Percentiles rank a stretch among this genome's conserved stretches.
These are phyloP conservation scores for Blastocystis sp. DNA, from an alignment of 352 stramenopile species.

Conservation along the genomic window DNA sequence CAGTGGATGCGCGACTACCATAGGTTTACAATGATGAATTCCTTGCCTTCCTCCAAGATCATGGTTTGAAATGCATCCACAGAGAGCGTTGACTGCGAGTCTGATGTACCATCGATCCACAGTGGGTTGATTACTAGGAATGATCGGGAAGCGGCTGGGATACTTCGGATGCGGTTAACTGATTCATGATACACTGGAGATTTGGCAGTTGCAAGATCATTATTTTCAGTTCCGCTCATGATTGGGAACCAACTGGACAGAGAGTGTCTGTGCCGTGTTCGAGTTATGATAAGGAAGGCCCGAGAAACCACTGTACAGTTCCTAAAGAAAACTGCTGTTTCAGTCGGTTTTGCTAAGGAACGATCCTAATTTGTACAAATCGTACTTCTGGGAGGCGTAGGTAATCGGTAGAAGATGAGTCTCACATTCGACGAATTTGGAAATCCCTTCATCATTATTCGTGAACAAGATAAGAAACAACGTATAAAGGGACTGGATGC, in stretches of 20 bases:
- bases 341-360: not conserved
- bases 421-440: conserved; percentile 88
- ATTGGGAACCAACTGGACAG: no score
- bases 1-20: not conserved
- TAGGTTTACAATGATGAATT: conserved; percentile 15
- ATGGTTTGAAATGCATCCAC: not conserved
- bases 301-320: not conserved
- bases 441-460: conserved; percentile 96
- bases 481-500: conserved; percentile 94
- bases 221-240: no score
- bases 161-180: not conserved
- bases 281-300: no score
- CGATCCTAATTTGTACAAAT: not conserved
- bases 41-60: not conserved
- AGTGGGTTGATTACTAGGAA: not conserved
- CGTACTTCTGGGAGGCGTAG: not conserved
- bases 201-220: no score
- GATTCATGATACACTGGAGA: not conserved
- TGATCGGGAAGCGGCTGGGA: not conserved
- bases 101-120: not conserved
- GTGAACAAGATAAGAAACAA: conserved; percentile 92
- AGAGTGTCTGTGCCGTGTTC: no score
- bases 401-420: conserved; percentile 59
- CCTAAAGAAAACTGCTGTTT: not conserved
- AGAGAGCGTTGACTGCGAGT: not conserved